These are phyloP conservation scores for Fusarium chaquense DNA, from an alignment of 2,329 filamentous ascomycete genomes.

Conservation along the genomic window DNA sequence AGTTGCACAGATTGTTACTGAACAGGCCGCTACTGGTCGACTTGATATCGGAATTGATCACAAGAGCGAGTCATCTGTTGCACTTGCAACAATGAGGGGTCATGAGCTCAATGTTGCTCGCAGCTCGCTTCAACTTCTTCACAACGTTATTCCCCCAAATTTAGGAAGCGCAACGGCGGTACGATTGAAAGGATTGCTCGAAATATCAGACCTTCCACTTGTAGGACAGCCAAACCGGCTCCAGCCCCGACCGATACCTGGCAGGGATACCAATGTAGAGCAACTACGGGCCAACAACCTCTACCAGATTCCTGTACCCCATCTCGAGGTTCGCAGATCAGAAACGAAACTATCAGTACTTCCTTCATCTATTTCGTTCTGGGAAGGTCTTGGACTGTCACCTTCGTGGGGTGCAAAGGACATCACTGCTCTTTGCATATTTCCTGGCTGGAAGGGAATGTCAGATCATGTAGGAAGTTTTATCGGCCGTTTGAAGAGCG, in stretches of 20 bases:
- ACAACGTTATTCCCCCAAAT: constrained; percentile 58
- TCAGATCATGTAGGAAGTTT: constrained; percentile 71
- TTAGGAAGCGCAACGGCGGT: constrained; percentile 56
- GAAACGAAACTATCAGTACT: constrained; percentile 78
- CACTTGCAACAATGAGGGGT: constrained; percentile 52
- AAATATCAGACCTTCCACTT: constrained; percentile 68
- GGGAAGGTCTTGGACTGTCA: constrained; percentile 82
- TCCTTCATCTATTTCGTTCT: constrained; percentile 80
- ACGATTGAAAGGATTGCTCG: constrained; percentile 63
- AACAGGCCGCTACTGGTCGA: constrained; percentile 71
- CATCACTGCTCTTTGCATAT: constrained; percentile 76
- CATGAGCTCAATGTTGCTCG: constrained; percentile 60
- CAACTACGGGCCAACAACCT: constrained; percentile 64
- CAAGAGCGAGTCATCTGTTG: constrained; percentile 31
- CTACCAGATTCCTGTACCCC: constrained; percentile 75
- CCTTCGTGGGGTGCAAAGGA: constrained; percentile 80
- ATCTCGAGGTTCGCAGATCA: constrained; percentile 77
- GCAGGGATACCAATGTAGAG: constrained; percentile 58
- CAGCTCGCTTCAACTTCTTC: constrained; percentile 62
- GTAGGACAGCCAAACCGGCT: constrained; percentile 65
- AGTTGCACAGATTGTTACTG: constrained; percentile 77
- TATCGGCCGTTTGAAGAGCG: constrained; percentile 73
- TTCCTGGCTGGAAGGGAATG: constrained; percentile 74
- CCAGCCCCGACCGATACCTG: constrained; percentile 61
- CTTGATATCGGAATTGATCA: constrained; percentile 52